A percentile compares a stretch with the other conserved stretches of the same genome.
phyloP scores from a whole-genome alignment of 306 rosid genomes.

The barrel medic (Medicago truncatula) region MtrunA17r5.0-ANR NC_053043.1:34519501-34520000 shows the following conservation, averaged over 20 bases:
- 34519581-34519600: too few species aligned
- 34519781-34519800: constrained; percentile 23
- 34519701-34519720: constrained; percentile 22
- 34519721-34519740: constrained; percentile 13
- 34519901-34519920: constrained; percentile 43
- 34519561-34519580: too few species aligned
- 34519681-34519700: neutral
- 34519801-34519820: constrained; percentile 42
- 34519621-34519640: too few species aligned
- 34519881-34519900: constrained; percentile 37
- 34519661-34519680: neutral
- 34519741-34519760: constrained; percentile 44
- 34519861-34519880: constrained; percentile 23
- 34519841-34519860: constrained; percentile 45
- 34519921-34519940: constrained; percentile 40
- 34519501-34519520: too few species aligned
- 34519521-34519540: too few species aligned
- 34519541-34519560: too few species aligned
- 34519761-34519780: constrained; percentile 48
- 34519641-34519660: neutral
- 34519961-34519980: neutral
- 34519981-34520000: constrained; percentile 43
- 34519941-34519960: constrained; percentile 42
- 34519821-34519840: constrained; percentile 10
- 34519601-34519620: too few species aligned